Base-by-base conservation (phyloP, 2,329 filamentous ascomycete genomes). In the Cercospora nicotianae region DNA sequence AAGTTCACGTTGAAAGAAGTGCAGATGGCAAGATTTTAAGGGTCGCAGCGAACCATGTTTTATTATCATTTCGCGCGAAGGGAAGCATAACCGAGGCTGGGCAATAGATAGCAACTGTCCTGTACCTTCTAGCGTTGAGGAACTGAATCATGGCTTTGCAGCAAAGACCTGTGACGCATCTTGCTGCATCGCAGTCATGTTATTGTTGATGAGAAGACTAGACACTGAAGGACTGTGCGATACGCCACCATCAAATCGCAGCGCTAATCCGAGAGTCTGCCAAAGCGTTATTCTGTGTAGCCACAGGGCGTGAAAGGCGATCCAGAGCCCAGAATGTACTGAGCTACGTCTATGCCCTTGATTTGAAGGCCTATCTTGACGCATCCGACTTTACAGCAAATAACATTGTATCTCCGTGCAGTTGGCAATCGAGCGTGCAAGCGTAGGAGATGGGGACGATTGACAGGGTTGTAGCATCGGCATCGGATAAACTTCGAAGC, bases 81-180 rank as follows among this genome's bases (percentile, higher is more conserved):
- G 60, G 39, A 62, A 62, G 60, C 60, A 62, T 51, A 30, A 48
- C 39, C 60, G 42, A 48, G 36, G 60, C 33, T 48, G 39, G 60
- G 33, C 60, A 48, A 48, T 48, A 33, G 60, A 36, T 59, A 18
- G 28, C 16, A 31, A 59, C 2, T 16, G 20, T 31, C 13, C 12
- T 13, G 31, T 42, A 42, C 36, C 36, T 42, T 6, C 36, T 55
- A 30, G 48, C 48, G 48, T n/a, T 28, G 48, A 28, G 23, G 13
- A 28, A n/a, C 48, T 55, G 48, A 55, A 28, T 30, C 48, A 55
- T 26, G 23, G 20, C 23, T 28, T 55, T 28, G 23, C 48, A 55
- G 23, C 23, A 55, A 42, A 28, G 48, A 23, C 6, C 20, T 55
- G 13, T 55, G 36, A 42, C 36, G 36, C 36, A 42, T 42, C 36